Conservation (phyloP, 441 rosid species). For the Eruca vesicaria region DNA sequence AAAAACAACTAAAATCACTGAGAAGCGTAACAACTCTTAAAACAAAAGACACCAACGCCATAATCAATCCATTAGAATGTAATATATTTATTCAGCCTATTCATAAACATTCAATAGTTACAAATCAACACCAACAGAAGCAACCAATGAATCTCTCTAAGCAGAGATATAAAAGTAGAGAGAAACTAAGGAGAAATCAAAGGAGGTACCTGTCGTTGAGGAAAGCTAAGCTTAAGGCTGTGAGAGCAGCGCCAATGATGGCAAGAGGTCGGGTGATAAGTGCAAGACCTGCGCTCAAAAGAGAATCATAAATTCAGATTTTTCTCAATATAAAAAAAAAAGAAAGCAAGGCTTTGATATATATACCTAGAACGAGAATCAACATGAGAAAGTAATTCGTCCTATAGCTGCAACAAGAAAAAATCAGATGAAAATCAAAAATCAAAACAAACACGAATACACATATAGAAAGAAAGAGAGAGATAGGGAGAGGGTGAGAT, state of each 20-base stretch:
- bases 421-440: not conserved
- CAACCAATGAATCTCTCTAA: not conserved
- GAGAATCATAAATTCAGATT: conserved; percentile 4
- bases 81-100: no score
- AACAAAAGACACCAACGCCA: not conserved
- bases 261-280: conserved; percentile 39
- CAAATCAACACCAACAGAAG: not conserved
- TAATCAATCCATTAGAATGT: not conserved
- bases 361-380: conserved; percentile 24
- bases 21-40: not conserved
- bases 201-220: conserved; percentile 38
- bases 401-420: conserved; percentile 36
- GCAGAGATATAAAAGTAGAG: not conserved
- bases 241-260: conserved; percentile 33
- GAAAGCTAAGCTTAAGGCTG: conserved; percentile 37
- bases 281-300: conserved; percentile 30
- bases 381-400: conserved; percentile 40
- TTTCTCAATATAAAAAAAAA: not conserved
- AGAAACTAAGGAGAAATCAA: not conserved
- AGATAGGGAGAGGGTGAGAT: not conserved
- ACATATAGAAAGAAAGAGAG: not conserved
- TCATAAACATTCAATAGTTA: not conserved
- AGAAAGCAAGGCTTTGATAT: not conserved
- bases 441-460: not conserved
- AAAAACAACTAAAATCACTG: not conserved